These are phyloP conservation scores for Petunia hybrid DNA, from an alignment of 305 asterid species.

Conservation along the genomic window DNA sequence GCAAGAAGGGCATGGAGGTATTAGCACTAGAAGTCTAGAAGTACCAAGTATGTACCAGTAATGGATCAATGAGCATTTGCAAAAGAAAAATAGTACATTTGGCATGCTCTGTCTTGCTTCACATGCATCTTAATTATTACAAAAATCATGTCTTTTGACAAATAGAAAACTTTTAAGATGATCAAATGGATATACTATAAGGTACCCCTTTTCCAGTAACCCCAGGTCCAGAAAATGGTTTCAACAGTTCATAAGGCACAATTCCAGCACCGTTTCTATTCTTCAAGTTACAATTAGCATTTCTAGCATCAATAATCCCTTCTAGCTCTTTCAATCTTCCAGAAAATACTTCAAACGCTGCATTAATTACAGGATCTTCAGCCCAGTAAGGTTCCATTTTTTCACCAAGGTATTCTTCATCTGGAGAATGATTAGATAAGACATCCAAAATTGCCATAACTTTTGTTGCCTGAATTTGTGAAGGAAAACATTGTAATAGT, in stretches of 20 bases:
- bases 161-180: not conserved
- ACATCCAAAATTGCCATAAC: constrained; percentile 65
- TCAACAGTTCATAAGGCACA: constrained; percentile 61
- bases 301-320: constrained; percentile 67
- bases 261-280: constrained; percentile 73
- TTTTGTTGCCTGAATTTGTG: constrained; percentile 62
- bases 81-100: too few relatives aligned
- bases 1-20: too few relatives aligned
- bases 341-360: constrained; percentile 55
- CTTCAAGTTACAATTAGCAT: constrained; percentile 38
- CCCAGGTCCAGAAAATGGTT: constrained; percentile 69
- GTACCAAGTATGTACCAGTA: too few relatives aligned
- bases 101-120: too few relatives aligned
- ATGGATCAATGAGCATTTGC: not conserved
- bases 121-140: not conserved
- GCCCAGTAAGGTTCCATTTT: constrained; percentile 39
- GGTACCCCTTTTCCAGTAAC: constrained; percentile 85
- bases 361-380: constrained; percentile 42
- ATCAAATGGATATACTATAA: constrained; percentile 74
- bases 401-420: constrained; percentile 77
- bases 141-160: not conserved
- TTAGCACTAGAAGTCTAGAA: too few relatives aligned
- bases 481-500: constrained; percentile 62
- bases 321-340: constrained; percentile 70
- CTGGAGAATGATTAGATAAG: constrained; percentile 76